Conservation (phyloP, 495 filamentous ascomycete genomes). For the Trichocladium antarcticum region DNA sequence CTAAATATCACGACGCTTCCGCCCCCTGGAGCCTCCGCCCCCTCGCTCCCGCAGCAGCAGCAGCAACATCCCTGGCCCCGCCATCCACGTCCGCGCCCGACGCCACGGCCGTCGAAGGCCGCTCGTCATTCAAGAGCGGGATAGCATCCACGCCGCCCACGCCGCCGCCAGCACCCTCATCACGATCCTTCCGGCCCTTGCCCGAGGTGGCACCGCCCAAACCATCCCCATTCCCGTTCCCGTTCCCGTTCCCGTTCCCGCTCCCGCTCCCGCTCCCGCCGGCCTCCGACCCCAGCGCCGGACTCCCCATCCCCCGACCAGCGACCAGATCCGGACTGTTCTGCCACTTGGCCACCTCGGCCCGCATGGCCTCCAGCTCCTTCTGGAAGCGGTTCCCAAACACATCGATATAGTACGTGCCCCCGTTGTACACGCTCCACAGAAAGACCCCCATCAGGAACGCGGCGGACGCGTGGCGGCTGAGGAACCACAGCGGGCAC, state of each 20-base stretch:
- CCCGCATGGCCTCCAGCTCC: conserved; percentile 81
- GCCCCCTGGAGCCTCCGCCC: conserved; percentile 28
- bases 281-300: conserved; percentile 29
- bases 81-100: conserved; percentile 38
- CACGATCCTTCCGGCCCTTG: conserved; percentile 7
- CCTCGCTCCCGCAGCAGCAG: conserved; percentile 16
- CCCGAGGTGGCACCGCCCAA: conserved; percentile 14
- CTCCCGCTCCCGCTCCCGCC: conserved; percentile 7
- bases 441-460: conserved; percentile 73
- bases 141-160: conserved; percentile 41
- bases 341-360: conserved; percentile 87
- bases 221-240: no score
- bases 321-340: conserved; percentile 33
- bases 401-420: conserved; percentile 94
- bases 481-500: conserved; percentile 92
- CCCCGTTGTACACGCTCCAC: conserved; percentile 91
- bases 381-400: conserved; percentile 95
- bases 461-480: conserved; percentile 59
- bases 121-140: conserved; percentile 42
- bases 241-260: no score
- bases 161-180: conserved; percentile 5
- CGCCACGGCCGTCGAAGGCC: conserved; percentile 17
- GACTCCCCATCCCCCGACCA: conserved; percentile 28
- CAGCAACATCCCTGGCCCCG: conserved; percentile 26
- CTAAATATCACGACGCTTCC: neutral